These are phyloP conservation scores for Lipomyces lipofer DNA, from an alignment of 805 yeast species.

Conservation along the genomic window DNA sequence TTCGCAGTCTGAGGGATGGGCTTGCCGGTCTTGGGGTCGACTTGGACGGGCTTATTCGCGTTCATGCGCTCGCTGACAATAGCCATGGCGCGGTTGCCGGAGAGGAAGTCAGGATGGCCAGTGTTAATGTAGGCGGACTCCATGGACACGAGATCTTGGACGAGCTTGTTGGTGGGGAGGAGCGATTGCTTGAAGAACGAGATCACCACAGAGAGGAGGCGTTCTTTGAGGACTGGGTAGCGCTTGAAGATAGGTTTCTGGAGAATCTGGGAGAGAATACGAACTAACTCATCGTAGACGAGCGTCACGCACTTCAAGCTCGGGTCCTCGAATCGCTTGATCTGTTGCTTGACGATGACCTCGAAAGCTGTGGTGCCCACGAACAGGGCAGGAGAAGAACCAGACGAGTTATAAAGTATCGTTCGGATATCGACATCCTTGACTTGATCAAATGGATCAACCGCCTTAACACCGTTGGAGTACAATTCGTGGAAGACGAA, in stretches of 20 bases:
- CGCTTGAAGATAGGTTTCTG: slow-evolving; percentile 79
- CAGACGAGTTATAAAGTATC: slow-evolving; percentile 93
- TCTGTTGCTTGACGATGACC: slow-evolving; percentile 90
- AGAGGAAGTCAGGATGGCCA: slow-evolving; percentile 93
- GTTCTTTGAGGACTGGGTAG: slow-evolving; percentile 88
- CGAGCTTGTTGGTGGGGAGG: slow-evolving; percentile 83
- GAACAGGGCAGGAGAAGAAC: slow-evolving; percentile 92
- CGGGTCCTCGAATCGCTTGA: slow-evolving; percentile 92
- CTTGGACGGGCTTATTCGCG: slow-evolving; percentile 69
- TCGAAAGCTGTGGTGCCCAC: slow-evolving; percentile 98
- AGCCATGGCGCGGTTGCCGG: slow-evolving; percentile 93
- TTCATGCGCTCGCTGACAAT: slow-evolving; percentile 86
- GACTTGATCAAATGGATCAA: slow-evolving; percentile 95
- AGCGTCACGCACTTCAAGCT: slow-evolving; percentile 81
- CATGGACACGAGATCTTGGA: slow-evolving; percentile 74
- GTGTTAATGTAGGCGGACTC: slow-evolving; percentile 96
- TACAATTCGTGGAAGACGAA: slow-evolving; percentile 96
- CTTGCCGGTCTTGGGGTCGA: slow-evolving; percentile 89
- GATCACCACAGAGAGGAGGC: slow-evolving; percentile 75
- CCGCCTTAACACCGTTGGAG: slow-evolving; percentile 85
- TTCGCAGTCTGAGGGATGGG: slow-evolving; percentile 50
- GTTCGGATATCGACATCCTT: slow-evolving; percentile 95
- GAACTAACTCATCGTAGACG: slow-evolving; percentile 90
- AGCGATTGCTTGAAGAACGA: slow-evolving; percentile 76
- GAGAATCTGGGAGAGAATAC: slow-evolving; percentile 82